phyloP scores from a whole-genome alignment of 345 rosid species.

The Populus ilicifolia region DNA sequence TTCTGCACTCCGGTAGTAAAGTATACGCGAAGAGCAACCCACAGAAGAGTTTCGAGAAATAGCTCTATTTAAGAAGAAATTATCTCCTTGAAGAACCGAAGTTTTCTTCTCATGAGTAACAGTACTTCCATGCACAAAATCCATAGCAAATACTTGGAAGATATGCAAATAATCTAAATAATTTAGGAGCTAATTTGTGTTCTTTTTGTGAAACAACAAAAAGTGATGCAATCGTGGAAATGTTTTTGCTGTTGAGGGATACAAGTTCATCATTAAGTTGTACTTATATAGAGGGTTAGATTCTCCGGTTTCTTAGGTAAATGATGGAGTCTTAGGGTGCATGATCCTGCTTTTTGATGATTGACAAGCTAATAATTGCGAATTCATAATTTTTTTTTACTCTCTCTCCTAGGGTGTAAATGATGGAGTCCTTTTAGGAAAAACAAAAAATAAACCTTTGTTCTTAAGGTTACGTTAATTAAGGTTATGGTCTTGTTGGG shows the following conservation, averaged over 20 bases:
- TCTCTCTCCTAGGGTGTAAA: too few relatives aligned
- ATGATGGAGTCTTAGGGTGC: conserved; percentile 23
- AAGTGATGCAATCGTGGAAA: not conserved
- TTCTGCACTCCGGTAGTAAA: conserved; percentile 18
- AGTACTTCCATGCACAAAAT: conserved; percentile 5
- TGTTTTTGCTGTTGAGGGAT: not conserved
- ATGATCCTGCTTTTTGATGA: conserved; percentile 20
- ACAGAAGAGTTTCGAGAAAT: conserved; percentile 33
- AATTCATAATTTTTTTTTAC: not conserved
- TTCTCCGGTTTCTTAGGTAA: conserved; percentile 22
- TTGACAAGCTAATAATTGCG: not conserved
- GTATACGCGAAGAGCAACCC: conserved; percentile 28
- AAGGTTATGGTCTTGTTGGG: conserved; percentile 16
- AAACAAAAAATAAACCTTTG: conserved; percentile 22
- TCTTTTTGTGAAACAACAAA: not conserved
- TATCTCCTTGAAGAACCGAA: conserved; percentile 38
- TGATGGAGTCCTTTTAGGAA: conserved; percentile 29
- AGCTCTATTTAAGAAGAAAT: conserved; percentile 31
- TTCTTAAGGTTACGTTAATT: conserved; percentile 46
- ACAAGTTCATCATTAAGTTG: not conserved
- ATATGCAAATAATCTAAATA: not conserved
- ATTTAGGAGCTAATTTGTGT: too few relatives aligned
- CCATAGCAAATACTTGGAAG: conserved; percentile 28
- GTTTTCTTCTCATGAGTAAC: conserved; percentile 12
- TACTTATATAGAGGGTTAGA: not conserved